A percentile compares a stretch with the other conserved stretches of the same genome.
phyloP scores from a whole-genome alignment of 108 stramenopile species.

The Cyclostephanos tholiformis region DNA sequence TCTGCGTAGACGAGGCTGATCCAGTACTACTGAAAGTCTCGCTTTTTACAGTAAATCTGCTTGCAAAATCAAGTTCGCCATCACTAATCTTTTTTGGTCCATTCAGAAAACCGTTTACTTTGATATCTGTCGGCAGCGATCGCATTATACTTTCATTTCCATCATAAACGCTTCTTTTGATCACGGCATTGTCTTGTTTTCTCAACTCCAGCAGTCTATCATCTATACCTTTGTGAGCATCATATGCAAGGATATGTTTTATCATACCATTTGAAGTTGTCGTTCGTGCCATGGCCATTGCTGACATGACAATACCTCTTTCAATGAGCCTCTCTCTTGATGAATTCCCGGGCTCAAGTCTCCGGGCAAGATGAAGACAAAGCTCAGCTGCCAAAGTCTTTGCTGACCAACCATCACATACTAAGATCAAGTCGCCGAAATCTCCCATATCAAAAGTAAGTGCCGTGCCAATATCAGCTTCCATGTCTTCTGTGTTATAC shows the following conservation, averaged over 20 bases:
- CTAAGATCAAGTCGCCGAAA: slow-evolving; percentile 24
- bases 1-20: not conserved
- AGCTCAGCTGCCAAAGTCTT: slow-evolving; percentile 43
- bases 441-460: slow-evolving; percentile 28
- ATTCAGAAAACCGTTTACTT: not conserved
- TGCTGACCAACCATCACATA: slow-evolving; percentile 31
- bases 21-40: not conserved
- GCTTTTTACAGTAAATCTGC: not conserved
- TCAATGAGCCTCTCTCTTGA: slow-evolving; percentile 28
- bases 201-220: slow-evolving; percentile 32
- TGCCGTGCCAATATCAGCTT: slow-evolving; percentile 28
- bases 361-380: slow-evolving; percentile 45
- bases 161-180: not conserved
- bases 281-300: slow-evolving; percentile 13
- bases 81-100: not conserved
- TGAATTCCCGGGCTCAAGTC: slow-evolving; percentile 23
- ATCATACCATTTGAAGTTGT: slow-evolving; percentile 29
- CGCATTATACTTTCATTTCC: not conserved
- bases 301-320: slow-evolving; percentile 36
- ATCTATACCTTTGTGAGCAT: slow-evolving; percentile 40
- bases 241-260: slow-evolving; percentile 41
- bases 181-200: slow-evolving; percentile 21
- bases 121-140: slow-evolving; percentile 1
- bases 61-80: not conserved
- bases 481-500: slow-evolving; percentile 26